A percentile compares a stretch with the other conserved stretches of the same genome.
Evolutionary conservation across 495 filamentous ascomycete species (phyloP).

Genomic region (Lindgomyces ingoldianus): DNA sequence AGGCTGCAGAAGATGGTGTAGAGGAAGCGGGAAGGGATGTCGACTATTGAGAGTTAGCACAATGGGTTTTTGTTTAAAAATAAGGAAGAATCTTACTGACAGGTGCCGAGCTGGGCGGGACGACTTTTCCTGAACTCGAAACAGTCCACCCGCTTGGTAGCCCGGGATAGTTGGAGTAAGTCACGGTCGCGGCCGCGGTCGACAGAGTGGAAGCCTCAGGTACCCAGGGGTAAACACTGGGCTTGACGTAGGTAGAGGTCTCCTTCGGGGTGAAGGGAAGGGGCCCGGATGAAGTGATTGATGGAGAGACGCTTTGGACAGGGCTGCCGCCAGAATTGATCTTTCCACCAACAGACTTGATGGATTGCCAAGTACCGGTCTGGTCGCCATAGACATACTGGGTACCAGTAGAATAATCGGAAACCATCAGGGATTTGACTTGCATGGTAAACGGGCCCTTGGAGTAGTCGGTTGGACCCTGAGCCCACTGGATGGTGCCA

Average conservation of each 20-base stretch:
- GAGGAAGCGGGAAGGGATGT: slow-evolving; percentile 48
- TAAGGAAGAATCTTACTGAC: slow-evolving; percentile 48
- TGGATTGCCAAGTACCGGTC: slow-evolving; percentile 76
- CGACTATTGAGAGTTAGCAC: slow-evolving; percentile 51
- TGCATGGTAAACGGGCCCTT: slow-evolving; percentile 83
- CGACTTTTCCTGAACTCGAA: slow-evolving; percentile 67
- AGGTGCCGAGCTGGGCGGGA: slow-evolving; percentile 57
- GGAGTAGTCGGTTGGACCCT: slow-evolving; percentile 76
- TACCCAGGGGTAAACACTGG: slow-evolving; percentile 65
- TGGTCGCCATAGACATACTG: slow-evolving; percentile 77
- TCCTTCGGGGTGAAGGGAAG: slow-evolving; percentile 66
- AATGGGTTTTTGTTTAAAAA: slow-evolving; percentile 26
- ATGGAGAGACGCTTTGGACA: slow-evolving; percentile 51
- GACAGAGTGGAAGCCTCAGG: slow-evolving; percentile 44
- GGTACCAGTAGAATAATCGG: slow-evolving; percentile 88
- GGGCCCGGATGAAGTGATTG: slow-evolving; percentile 58
- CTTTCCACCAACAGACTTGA: slow-evolving; percentile 71
- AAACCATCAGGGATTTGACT: slow-evolving; percentile 71
- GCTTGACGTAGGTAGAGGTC: slow-evolving; percentile 51
- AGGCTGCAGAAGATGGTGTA: slow-evolving; percentile 53
- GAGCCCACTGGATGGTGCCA: slow-evolving; percentile 88
- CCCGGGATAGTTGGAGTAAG: slow-evolving; percentile 53
- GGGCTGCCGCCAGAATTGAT: slow-evolving; percentile 55
- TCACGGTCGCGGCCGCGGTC: slow-evolving; percentile 45
- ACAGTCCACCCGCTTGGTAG: slow-evolving; percentile 75